Percentiles rank a stretch among this genome's conserved stretches.
Evolutionary conservation across 2,329 filamentous ascomycete genomes (phyloP).

Genomic region (Aspergillus tubingensis): DNA sequence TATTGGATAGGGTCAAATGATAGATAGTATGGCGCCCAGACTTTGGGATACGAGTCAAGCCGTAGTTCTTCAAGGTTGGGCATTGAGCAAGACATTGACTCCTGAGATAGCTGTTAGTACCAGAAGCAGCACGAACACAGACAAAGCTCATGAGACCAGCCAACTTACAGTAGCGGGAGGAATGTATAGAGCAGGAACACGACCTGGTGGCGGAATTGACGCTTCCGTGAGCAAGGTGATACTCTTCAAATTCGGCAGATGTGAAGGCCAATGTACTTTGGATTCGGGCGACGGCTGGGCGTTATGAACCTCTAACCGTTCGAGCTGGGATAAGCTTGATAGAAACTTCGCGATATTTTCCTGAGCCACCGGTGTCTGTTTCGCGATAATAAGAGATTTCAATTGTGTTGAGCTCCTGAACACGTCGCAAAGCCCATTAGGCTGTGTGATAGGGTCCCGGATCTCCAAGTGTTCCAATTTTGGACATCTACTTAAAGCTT

Average conservation of each 20-base stretch:
- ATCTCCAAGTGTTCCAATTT: slow-evolving; percentile 37
- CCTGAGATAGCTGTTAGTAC: slow-evolving; percentile 1
- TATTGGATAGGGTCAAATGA: slow-evolving; percentile 20
- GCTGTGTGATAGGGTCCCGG: slow-evolving; percentile 18
- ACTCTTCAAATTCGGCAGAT: slow-evolving; percentile 35
- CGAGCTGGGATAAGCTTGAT: slow-evolving; percentile 28
- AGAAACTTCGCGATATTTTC: slow-evolving; percentile 30
- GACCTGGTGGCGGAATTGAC: slow-evolving; percentile 11
- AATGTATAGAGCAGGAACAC: slow-evolving; percentile 21
- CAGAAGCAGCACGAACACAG: background rate
- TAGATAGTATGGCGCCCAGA: slow-evolving; percentile 21
- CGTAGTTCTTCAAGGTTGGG: slow-evolving; percentile 38
- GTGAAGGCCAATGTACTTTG: slow-evolving; percentile 24
- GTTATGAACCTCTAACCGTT: slow-evolving; percentile 29
- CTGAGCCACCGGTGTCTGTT: slow-evolving; percentile 27
- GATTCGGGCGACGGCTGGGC: slow-evolving; percentile 18
- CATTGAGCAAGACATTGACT: slow-evolving; percentile 18
- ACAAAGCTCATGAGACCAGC: background rate
- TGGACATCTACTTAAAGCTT: slow-evolving; percentile 38
- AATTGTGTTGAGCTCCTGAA: slow-evolving; percentile 31
- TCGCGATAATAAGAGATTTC: slow-evolving; percentile 29
- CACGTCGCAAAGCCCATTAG: slow-evolving; percentile 26
- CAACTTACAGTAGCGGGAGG: slow-evolving; percentile 12
- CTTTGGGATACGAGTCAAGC: slow-evolving; percentile 30
- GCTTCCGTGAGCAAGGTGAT: slow-evolving; percentile 27